Conservation (phyloP, 192 early-diverging fungal species). For the Backusella circina region DNA sequence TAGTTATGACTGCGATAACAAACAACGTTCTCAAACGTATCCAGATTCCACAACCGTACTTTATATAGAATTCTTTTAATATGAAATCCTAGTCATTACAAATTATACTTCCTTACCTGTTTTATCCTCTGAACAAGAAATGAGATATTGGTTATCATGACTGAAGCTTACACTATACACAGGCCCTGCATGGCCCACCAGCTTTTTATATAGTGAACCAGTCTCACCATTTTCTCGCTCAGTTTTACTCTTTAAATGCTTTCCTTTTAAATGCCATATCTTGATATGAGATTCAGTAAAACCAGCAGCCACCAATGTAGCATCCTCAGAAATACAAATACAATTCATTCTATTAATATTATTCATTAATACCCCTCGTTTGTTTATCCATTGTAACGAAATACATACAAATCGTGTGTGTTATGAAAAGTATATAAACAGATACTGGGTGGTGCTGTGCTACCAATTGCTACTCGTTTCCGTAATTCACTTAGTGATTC, state of each 20-base stretch:
- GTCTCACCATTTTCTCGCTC: constrained; percentile 31
- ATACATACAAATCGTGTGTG: constrained; percentile 59
- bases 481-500: constrained; percentile 72
- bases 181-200: constrained; percentile 92
- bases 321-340: constrained; percentile 74
- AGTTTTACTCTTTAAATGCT: constrained; percentile 52
- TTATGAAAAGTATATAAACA: constrained; percentile 98
- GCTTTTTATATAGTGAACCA: constrained; percentile 53
- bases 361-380: neutral
- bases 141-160: constrained; percentile 77
- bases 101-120: constrained; percentile 52
- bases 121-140: constrained; percentile 90
- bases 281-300: constrained; percentile 93
- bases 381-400: neutral
- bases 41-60: constrained; percentile 92
- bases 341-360: constrained; percentile 67
- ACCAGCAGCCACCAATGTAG: constrained; percentile 80
- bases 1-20: constrained; percentile 96
- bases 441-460: constrained; percentile 76
- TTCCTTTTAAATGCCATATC: constrained; percentile 85
- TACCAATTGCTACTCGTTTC: constrained; percentile 67
- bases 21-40: constrained; percentile 86
- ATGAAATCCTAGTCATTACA: neutral
- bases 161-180: constrained; percentile 88
- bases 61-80: neutral